phyloP scores from a whole-genome alignment of 179 eudicot genomes.

The Beta corolliflora region DNA sequence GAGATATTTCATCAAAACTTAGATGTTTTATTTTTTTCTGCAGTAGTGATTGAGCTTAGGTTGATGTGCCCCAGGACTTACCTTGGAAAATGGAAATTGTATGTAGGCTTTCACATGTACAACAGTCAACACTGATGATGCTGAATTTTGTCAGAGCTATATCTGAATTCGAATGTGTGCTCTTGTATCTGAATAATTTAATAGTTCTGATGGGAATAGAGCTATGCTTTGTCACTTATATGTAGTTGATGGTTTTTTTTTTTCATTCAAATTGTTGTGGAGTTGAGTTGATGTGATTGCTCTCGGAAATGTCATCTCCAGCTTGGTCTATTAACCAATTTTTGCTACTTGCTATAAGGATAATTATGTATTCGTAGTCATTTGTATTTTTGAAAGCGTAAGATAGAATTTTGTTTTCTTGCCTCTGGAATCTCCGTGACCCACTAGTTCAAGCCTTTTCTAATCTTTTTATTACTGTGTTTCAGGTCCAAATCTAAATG shows the following conservation, averaged over 20 bases:
- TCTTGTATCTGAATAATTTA: neutral
- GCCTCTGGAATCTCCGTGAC: too few species aligned
- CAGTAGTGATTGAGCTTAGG: neutral
- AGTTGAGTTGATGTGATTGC: neutral
- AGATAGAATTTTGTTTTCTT: neutral
- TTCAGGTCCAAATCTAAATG: slow-evolving; percentile 79
- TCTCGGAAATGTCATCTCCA: neutral
- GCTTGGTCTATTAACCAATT: neutral
- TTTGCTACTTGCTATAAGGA: neutral
- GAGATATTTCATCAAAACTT: neutral
- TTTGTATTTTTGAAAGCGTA: neutral
- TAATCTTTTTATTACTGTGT: neutral
- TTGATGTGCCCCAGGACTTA: neutral
- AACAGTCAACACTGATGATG: neutral
- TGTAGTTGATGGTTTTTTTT: neutral
- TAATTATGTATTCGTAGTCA: neutral
- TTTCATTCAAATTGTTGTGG: neutral
- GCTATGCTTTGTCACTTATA: neutral
- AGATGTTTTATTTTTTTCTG: neutral
- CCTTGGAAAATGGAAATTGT: neutral
- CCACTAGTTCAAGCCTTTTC: neutral
- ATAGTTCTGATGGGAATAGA: neutral
- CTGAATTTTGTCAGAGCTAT: neutral
- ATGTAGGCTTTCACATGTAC: neutral
- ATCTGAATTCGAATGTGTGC: neutral